Percentiles rank a stretch among this genome's conserved stretches.
phyloP scores from a whole-genome alignment of 257 asterid species.

The Paraleonurus japonicus region DNA sequence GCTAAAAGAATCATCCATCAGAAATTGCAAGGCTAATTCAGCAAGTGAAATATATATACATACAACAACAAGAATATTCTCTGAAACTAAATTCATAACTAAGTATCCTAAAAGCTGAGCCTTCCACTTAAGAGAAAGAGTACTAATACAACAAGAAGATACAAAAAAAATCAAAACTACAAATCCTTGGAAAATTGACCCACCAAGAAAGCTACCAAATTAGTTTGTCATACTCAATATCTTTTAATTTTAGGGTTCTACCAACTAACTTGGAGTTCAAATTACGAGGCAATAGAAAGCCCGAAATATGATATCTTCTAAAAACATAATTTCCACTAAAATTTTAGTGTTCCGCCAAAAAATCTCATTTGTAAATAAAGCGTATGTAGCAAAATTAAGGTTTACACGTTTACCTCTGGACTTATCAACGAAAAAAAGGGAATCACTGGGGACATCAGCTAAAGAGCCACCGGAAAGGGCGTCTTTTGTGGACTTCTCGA shows the following conservation, averaged over 20 bases:
- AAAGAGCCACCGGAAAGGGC: slow-evolving; percentile 94
- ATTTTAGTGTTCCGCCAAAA: neutral
- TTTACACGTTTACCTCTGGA: slow-evolving; percentile 55
- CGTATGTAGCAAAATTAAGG: neutral
- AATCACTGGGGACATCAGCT: slow-evolving; percentile 63
- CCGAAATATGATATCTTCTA: neutral
- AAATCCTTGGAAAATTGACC: neutral
- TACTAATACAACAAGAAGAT: neutral
- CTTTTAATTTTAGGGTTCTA: neutral
- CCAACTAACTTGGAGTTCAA: neutral
- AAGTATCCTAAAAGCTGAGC: neutral
- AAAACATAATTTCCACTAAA: neutral
- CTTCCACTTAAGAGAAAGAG: neutral
- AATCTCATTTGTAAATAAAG: neutral
- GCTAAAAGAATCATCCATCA: neutral
- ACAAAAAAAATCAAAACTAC: neutral
- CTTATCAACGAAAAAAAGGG: slow-evolving; percentile 77
- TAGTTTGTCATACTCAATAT: neutral
- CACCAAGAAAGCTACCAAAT: neutral
- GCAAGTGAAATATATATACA: neutral
- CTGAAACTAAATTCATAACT: neutral
- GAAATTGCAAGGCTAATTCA: neutral
- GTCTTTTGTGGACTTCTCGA: slow-evolving; percentile 81
- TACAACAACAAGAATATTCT: neutral
- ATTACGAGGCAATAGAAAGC: neutral